phyloP scores from a whole-genome alignment of 2,329 filamentous ascomycete genomes.

The Cladorrhinum sp. region DNA sequence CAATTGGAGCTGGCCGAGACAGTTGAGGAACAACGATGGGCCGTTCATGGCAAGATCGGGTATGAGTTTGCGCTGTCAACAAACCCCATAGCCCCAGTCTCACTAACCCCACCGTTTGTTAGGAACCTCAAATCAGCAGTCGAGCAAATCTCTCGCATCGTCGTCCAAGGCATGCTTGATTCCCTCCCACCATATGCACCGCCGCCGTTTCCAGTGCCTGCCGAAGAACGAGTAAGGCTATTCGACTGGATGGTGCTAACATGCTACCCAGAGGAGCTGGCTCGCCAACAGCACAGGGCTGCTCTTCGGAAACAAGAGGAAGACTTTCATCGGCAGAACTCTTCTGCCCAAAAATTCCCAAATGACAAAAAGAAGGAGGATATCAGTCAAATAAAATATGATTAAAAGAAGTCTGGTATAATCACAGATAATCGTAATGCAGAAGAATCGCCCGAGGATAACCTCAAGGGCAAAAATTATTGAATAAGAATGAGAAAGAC shows the following conservation, averaged over 20 bases:
- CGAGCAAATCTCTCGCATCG: slow-evolving; percentile 16
- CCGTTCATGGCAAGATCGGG: slow-evolving; percentile 67
- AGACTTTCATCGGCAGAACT: not conserved
- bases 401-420: not conserved
- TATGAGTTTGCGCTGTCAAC: slow-evolving; percentile 38
- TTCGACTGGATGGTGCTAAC: slow-evolving; percentile 36
- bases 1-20: slow-evolving; percentile 82
- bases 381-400: not conserved
- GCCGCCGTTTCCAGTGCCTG: slow-evolving; percentile 30
- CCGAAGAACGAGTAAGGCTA: slow-evolving; percentile 30
- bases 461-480: too few relatives aligned
- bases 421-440: not conserved
- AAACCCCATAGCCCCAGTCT: not conserved
- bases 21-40: slow-evolving; percentile 71
- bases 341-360: not conserved
- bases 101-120: not conserved
- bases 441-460: not conserved
- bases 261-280: slow-evolving; percentile 28
- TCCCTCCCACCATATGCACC: slow-evolving; percentile 26
- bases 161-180: slow-evolving; percentile 24
- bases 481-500: not conserved
- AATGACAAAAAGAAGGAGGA: not conserved
- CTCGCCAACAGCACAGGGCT: slow-evolving; percentile 17
- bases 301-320: not conserved
- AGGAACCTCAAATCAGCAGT: slow-evolving; percentile 30